phyloP scores from a whole-genome alignment of 345 rosid genomes.

The Clausena lansium region DNA sequence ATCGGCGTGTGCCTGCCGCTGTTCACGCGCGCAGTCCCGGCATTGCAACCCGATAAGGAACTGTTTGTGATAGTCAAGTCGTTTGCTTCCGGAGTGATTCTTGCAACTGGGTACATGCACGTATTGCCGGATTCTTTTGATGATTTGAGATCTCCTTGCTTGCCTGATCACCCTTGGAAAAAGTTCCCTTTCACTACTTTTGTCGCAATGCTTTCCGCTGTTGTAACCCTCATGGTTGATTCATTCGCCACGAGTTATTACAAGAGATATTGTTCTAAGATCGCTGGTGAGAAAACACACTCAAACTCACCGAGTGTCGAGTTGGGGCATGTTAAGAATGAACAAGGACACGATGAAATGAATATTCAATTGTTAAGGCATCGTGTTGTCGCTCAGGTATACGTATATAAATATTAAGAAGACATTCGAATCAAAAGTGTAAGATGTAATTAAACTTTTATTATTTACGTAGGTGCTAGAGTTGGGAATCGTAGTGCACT shows the following conservation, averaged over 20 bases:
- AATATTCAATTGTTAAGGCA: conserved; percentile 20
- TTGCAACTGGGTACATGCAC: conserved; percentile 51
- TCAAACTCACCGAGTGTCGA: neutral
- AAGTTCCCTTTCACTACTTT: conserved; percentile 43
- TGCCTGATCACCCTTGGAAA: conserved; percentile 37
- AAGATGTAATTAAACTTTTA: no score
- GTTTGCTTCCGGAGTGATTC: conserved; percentile 42
- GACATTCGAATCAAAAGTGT: neutral
- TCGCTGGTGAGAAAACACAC: neutral
- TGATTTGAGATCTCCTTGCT: conserved; percentile 28
- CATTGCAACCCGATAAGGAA: conserved; percentile 26
- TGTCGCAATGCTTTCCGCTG: conserved; percentile 45
- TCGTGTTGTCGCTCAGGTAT: conserved; percentile 35
- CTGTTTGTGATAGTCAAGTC: conserved; percentile 24
- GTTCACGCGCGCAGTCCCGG: conserved; percentile 14
- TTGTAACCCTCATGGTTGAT: conserved; percentile 39
- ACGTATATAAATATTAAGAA: no score
- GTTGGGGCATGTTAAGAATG: neutral
- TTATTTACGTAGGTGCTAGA: conserved; percentile 19
- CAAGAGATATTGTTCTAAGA: neutral
- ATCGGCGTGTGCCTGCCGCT: conserved; percentile 38
- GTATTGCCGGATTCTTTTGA: conserved; percentile 39
- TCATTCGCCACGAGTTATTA: conserved; percentile 33
- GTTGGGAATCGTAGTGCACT: conserved; percentile 29
- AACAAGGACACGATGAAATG: neutral